Evolutionary conservation across 331 rosid species (phyloP).

Genomic region (Saraca asoca): DNA sequence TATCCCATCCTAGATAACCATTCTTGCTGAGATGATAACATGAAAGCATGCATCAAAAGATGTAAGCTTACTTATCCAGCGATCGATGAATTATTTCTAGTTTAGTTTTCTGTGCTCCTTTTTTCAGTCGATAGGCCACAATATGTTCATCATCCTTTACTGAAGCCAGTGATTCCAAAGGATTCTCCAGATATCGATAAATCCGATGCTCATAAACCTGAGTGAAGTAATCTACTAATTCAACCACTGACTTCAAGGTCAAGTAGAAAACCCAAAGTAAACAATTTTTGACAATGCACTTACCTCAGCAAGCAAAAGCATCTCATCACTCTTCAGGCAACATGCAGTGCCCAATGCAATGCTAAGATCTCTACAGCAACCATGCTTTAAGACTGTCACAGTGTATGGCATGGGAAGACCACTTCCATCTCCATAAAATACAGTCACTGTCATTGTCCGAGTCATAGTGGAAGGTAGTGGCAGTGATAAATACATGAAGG

Average conservation of each 20-base stretch:
- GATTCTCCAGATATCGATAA: constrained; percentile 72
- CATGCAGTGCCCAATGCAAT: constrained; percentile 68
- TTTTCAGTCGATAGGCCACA: constrained; percentile 83
- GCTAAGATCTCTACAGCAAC: constrained; percentile 70
- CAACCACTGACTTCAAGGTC: constrained; percentile 38
- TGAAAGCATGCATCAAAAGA: constrained; percentile 26
- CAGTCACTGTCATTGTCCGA: constrained; percentile 77
- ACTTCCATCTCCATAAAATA: constrained; percentile 82
- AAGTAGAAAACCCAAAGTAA: constrained; percentile 7
- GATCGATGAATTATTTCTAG: constrained; percentile 75
- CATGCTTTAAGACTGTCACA: constrained; percentile 69
- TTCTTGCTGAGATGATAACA: constrained; percentile 4
- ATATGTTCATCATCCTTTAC: constrained; percentile 88
- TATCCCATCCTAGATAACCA: too few relatives aligned
- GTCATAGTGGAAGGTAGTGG: constrained; percentile 92
- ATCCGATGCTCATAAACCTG: constrained; percentile 81
- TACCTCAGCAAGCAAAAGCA: constrained; percentile 94
- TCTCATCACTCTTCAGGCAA: constrained; percentile 88
- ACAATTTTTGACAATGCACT: constrained; percentile 36
- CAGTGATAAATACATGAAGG: constrained; percentile 95
- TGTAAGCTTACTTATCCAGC: constrained; percentile 70
- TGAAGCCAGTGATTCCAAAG: constrained; percentile 63
- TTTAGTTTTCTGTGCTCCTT: constrained; percentile 53
- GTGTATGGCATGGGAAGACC: constrained; percentile 91
- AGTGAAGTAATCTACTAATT: constrained; percentile 15